Conservation (phyloP, 176 grass and related monocot species). For the Musa troglodytarum region DNA sequence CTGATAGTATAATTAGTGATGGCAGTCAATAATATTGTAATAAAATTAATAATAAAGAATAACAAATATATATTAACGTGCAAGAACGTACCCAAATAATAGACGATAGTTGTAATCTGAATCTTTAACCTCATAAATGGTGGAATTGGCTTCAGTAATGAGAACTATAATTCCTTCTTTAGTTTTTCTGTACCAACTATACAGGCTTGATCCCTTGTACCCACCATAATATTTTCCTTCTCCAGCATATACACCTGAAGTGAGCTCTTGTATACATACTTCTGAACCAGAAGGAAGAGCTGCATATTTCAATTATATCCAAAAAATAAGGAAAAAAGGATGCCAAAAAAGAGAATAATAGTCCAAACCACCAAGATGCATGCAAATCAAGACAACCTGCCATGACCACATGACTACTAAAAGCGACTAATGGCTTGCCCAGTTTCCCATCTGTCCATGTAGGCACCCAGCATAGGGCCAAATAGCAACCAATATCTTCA, state of each 20-base stretch:
- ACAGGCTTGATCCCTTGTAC: constrained; percentile 76
- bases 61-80: constrained; percentile 4
- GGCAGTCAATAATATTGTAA: constrained; percentile 3
- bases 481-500: constrained; percentile 70
- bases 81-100: constrained; percentile 72
- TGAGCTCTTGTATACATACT: constrained; percentile 64
- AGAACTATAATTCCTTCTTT: constrained; percentile 62
- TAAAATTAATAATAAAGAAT: constrained; percentile 6
- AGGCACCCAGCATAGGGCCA: constrained; percentile 76
- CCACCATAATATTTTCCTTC: constrained; percentile 91
- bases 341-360: constrained; percentile 2
- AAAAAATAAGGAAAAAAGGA: constrained; percentile 16
- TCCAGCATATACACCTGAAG: constrained; percentile 49
- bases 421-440: constrained; percentile 49
- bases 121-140: constrained; percentile 79
- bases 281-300: constrained; percentile 67
- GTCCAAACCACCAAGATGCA: background rate
- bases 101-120: constrained; percentile 70
- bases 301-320: constrained; percentile 31
- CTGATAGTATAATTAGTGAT: background rate
- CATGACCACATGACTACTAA: constrained; percentile 53
- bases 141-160: constrained; percentile 57
- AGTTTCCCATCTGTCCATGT: constrained; percentile 70
- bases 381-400: constrained; percentile 50
- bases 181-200: constrained; percentile 74